phyloP scores from a whole-genome alignment of 116 monocot species.

The Trichopus zeylanicus region DNA sequence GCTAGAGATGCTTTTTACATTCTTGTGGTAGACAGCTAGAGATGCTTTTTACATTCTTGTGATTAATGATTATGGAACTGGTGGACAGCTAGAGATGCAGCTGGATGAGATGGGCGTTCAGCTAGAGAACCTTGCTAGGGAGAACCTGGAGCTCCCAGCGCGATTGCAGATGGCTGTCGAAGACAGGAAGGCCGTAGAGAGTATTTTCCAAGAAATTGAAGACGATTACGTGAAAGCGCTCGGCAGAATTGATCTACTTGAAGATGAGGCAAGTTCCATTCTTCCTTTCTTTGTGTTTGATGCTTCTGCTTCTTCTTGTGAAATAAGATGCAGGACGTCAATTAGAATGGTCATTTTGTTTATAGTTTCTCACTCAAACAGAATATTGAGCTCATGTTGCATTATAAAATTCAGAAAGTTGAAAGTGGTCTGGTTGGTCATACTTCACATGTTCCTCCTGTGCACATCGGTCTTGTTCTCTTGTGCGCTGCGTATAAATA shows the following conservation, averaged over 20 bases:
- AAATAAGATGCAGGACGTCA: no score
- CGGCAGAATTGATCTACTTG: slow-evolving; percentile 38
- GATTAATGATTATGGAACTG: no score
- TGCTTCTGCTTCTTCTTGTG: neutral
- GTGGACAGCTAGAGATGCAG: slow-evolving; percentile 36
- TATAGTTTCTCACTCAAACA: no score
- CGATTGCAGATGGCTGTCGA: slow-evolving; percentile 30
- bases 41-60: no score
- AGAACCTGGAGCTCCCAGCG: slow-evolving; percentile 47
- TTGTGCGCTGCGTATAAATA: no score
- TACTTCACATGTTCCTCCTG: no score
- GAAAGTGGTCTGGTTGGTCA: no score
- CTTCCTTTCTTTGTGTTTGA: neutral
- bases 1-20: slow-evolving; percentile 45
- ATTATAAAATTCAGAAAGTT: no score
- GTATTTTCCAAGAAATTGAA: slow-evolving; percentile 51
- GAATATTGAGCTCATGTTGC: no score
- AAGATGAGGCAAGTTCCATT: slow-evolving; percentile 49
- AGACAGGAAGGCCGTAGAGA: slow-evolving; percentile 33
- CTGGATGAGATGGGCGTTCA: slow-evolving; percentile 32
- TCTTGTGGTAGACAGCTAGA: slow-evolving; percentile 39
- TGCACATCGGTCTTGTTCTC: no score
- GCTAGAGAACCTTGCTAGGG: slow-evolving; percentile 33
- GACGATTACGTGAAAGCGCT: slow-evolving; percentile 61
- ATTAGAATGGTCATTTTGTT: neutral